Base-by-base conservation (phyloP, 768 basidiomycete species). In the Kondoa subrosea region DNA sequence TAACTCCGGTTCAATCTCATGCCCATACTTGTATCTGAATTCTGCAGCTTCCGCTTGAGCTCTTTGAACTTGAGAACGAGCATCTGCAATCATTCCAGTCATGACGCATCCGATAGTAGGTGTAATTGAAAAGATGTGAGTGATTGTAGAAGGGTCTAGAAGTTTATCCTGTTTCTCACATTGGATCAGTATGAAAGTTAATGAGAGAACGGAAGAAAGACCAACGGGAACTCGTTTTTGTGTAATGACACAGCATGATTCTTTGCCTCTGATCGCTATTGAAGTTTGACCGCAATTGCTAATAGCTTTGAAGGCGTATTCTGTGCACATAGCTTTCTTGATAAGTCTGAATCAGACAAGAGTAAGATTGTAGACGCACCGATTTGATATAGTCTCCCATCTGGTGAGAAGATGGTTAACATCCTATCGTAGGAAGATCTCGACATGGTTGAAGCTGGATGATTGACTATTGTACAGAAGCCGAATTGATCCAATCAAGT, bases 241-340 rank as follows among this genome's bases (percentile, higher is more conserved):
- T 26, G 93, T 96, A 73, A 99, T 91, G 56, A 96, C 88, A 4
- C 97, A 91, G 2, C 87, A 82, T 3, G 91, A 93, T 73, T 97
- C 92, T 77, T 89, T 89, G 21, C 95, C 95, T 74, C 93, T 81
- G 58, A 97, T 87, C 21, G 92, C 83, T 64, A 99, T 83, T 0
- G 93, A 85, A 1, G 95, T 97, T 75, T 96, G 90, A 0, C 91
- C 93, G 0, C 91, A 91, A 66, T 90, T 91, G 70, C 91, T 90
- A 77, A 97, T 96, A 61, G 95, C 95, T 79, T 97, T 99, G 86
- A 97, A 97, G 30, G 95, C 93, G 82, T 97, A 97, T 80, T 97
- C 92, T n/a, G n/a, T n/a, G n/a, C n/a, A n/a, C n/a, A n/a, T n/a
- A n/a, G n/a, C n/a, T n/a, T n/a, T n/a, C n/a, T n/a, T n/a, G n/a